phyloP scores from a whole-genome alignment of 2,329 filamentous ascomycete species.

The Aspergillus quadricinctus region DNA sequence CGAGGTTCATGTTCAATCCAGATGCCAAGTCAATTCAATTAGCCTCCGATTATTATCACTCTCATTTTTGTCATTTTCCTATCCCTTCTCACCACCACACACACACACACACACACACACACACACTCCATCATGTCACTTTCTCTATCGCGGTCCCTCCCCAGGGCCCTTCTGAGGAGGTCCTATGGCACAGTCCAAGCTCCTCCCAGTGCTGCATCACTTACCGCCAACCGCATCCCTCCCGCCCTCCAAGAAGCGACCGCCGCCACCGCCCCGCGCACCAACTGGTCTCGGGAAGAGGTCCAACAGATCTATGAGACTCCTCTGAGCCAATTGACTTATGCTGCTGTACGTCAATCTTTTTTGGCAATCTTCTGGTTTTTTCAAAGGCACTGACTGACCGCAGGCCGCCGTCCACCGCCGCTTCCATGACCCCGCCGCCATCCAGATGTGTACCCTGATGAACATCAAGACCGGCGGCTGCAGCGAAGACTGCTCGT shows the following conservation, averaged over 20 bases:
- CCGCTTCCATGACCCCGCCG: slow-evolving; percentile 76
- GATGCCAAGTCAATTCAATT: background rate
- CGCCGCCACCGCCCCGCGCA: slow-evolving; percentile 49
- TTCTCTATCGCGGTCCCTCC: slow-evolving; percentile 25
- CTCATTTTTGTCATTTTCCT: background rate
- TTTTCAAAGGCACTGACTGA: background rate
- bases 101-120: background rate
- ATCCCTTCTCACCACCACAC: background rate
- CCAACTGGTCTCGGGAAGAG: slow-evolving; percentile 76
- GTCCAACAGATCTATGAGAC: slow-evolving; percentile 78
- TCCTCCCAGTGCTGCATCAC: slow-evolving; percentile 26
- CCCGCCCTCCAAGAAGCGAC: slow-evolving; percentile 33
- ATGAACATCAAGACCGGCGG: slow-evolving; percentile 97
- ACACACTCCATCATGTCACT: too few relatives aligned
- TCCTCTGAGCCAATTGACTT: slow-evolving; percentile 73
- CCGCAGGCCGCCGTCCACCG: slow-evolving; percentile 75
- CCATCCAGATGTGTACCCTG: slow-evolving; percentile 86
- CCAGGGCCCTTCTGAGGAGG: slow-evolving; percentile 24
- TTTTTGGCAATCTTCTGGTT: too few relatives aligned
- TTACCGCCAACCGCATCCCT: slow-evolving; percentile 27
- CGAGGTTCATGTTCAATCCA: background rate
- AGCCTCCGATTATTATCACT: background rate
- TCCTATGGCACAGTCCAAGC: slow-evolving; percentile 40
- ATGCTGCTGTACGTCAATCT: slow-evolving; percentile 61
- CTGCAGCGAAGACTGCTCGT: slow-evolving; percentile 87